phyloP scores from a whole-genome alignment of 192 early-diverging fungal genomes.

The Coemansia javaensis region DNA sequence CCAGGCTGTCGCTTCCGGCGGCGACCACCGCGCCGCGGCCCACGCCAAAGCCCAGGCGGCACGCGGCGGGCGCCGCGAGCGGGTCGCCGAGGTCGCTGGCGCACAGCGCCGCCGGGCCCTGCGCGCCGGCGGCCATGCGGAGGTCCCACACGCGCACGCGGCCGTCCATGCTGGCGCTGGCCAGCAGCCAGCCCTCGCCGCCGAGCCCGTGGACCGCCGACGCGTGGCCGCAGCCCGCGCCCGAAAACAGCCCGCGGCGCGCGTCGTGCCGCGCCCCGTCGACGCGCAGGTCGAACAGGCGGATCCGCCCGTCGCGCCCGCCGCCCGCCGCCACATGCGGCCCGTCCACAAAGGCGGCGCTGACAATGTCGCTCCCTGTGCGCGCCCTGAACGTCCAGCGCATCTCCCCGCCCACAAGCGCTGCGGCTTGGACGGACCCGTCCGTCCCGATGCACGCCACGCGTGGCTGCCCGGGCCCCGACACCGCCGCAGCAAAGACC shows the following conservation, averaged over 20 bases:
- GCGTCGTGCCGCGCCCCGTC: constrained; percentile 3
- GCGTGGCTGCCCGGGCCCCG: neutral
- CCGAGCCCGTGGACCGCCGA: constrained; percentile 26
- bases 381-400: constrained; percentile 3
- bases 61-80: constrained; percentile 1
- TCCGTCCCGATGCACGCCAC: constrained; percentile 1
- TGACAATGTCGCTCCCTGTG: constrained; percentile 27
- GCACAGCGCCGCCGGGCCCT: neutral
- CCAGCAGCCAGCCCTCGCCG: constrained; percentile 17
- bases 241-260: constrained; percentile 16
- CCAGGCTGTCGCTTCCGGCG: constrained; percentile 21
- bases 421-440: neutral
- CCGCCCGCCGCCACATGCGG: constrained; percentile 19
- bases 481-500: constrained; percentile 8
- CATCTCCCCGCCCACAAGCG: neutral
- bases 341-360: constrained; percentile 17
- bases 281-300: constrained; percentile 30
- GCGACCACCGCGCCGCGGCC: constrained; percentile 17
- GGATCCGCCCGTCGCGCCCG: constrained; percentile 34
- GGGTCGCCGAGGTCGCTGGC: neutral
- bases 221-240: constrained; percentile 4
- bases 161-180: constrained; percentile 33
- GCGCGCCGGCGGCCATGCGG: constrained; percentile 15
- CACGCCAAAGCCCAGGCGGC: constrained; percentile 21
- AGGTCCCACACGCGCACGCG: constrained; percentile 28